Conservation (phyloP, 2,329 filamentous ascomycete genomes). For the Xylaria sp. region DNA sequence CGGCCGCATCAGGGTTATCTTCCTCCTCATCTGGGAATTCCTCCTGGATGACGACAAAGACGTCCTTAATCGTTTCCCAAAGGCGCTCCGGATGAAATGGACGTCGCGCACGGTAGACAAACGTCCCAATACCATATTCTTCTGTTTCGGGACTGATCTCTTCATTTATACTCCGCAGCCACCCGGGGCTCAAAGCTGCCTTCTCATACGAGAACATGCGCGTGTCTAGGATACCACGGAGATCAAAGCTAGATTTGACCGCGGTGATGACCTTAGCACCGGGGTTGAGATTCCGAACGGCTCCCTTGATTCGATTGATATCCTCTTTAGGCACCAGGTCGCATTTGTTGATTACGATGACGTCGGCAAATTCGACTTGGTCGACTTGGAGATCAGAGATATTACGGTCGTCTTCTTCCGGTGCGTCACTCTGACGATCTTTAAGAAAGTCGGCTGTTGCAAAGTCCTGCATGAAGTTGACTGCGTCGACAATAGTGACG, state of each 20-base stretch:
- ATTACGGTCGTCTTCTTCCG: constrained; percentile 71
- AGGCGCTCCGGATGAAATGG: constrained; percentile 58
- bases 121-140: constrained; percentile 74
- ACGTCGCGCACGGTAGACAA: constrained; percentile 67
- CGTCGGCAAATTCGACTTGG: constrained; percentile 78
- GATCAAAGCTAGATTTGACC: constrained; percentile 57
- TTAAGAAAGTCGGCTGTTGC: constrained; percentile 72
- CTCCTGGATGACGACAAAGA: constrained; percentile 55
- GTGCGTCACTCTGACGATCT: constrained; percentile 63
- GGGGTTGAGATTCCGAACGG: constrained; percentile 69
- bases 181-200: constrained; percentile 69
- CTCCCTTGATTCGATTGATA: constrained; percentile 53
- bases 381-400: constrained; percentile 79
- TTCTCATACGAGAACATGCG: constrained; percentile 67
- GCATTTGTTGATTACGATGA: constrained; percentile 73
- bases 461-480: constrained; percentile 75
- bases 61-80: constrained; percentile 52
- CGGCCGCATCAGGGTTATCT: constrained; percentile 33
- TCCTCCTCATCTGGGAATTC: constrained; percentile 48
- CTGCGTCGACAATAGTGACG: constrained; percentile 74
- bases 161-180: constrained; percentile 72
- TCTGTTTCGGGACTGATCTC: constrained; percentile 76
- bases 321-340: constrained; percentile 58
- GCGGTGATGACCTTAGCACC: constrained; percentile 68
- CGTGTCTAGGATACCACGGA: constrained; percentile 69